These are phyloP conservation scores for Dendrostoma leiphaemia DNA, from an alignment of 2,329 filamentous ascomycete species.

Conservation along the genomic window DNA sequence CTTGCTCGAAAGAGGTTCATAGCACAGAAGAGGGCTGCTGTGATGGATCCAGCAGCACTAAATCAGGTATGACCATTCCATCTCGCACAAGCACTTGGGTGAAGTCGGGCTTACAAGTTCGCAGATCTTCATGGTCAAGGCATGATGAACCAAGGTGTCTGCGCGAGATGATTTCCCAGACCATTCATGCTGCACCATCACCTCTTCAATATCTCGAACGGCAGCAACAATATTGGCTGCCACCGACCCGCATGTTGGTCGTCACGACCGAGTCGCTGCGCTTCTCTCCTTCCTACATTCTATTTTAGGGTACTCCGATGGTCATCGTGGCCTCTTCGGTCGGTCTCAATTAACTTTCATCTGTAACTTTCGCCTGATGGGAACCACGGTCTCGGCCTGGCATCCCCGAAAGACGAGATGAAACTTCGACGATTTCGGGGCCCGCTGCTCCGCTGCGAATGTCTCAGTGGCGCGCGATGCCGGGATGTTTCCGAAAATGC, in stretches of 20 bases:
- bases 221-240: background rate
- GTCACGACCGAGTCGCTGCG: too few relatives aligned
- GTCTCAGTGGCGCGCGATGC: background rate
- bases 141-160: too few relatives aligned
- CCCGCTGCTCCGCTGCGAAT: background rate
- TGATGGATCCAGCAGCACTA: constrained; percentile 76
- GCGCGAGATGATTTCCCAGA: background rate
- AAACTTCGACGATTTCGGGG: background rate
- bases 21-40: constrained; percentile 80
- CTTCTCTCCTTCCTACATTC: too few relatives aligned
- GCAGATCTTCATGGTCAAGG: constrained; percentile 70
- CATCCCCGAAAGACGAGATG: too few relatives aligned
- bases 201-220: background rate
- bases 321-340: too few relatives aligned
- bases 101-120: constrained; percentile 20
- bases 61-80: constrained; percentile 67
- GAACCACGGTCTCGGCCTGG: too few relatives aligned
- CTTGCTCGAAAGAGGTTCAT: constrained; percentile 80
- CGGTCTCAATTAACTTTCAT: background rate
- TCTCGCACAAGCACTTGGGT: background rate
- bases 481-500: too few relatives aligned
- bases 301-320: too few relatives aligned
- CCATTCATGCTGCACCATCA: constrained; percentile 3
- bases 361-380: background rate
- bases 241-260: too few relatives aligned